A percentile compares a stretch with the other conserved stretches of the same genome.
These are phyloP conservation scores for Notholithocarpus densiflorus DNA, from an alignment of 306 rosid genomes.

Conservation along the genomic window DNA sequence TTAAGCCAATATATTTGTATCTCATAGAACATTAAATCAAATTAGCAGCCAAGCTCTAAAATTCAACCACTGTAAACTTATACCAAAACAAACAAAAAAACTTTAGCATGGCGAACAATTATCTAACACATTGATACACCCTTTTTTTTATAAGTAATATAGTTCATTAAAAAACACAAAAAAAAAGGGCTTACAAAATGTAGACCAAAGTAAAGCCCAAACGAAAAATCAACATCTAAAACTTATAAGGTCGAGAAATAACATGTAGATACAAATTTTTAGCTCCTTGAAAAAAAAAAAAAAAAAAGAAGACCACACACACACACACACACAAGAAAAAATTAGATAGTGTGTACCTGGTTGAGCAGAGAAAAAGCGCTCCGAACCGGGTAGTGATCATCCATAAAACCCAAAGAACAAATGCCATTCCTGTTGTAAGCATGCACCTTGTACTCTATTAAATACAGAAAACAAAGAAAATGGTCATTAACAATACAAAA, in stretches of 20 bases:
- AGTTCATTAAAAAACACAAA: no score
- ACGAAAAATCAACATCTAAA: no score
- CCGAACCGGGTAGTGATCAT: slow-evolving; percentile 93
- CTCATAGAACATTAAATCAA: neutral
- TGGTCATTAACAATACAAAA: neutral
- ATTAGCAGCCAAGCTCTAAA: neutral
- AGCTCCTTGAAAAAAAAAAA: neutral
- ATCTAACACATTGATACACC: no score
- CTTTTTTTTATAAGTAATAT: no score
- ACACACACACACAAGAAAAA: neutral
- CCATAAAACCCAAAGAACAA: slow-evolving; percentile 97
- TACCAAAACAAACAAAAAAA: neutral
- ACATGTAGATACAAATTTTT: no score
- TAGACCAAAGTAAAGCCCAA: no score
- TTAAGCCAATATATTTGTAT: neutral
- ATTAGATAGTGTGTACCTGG: slow-evolving; percentile 45
- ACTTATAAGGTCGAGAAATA: no score
- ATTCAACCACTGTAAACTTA: neutral
- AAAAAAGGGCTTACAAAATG: no score
- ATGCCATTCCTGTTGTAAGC: slow-evolving; percentile 87
- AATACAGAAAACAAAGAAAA: slow-evolving; percentile 1
- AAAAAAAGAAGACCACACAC: no score
- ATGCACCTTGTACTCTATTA: slow-evolving; percentile 88
- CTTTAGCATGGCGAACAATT: neutral
- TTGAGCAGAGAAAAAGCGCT: slow-evolving; percentile 91